Evolutionary conservation across 257 asterid genomes (phyloP).

Genomic region (Agastache rugosa): DNA sequence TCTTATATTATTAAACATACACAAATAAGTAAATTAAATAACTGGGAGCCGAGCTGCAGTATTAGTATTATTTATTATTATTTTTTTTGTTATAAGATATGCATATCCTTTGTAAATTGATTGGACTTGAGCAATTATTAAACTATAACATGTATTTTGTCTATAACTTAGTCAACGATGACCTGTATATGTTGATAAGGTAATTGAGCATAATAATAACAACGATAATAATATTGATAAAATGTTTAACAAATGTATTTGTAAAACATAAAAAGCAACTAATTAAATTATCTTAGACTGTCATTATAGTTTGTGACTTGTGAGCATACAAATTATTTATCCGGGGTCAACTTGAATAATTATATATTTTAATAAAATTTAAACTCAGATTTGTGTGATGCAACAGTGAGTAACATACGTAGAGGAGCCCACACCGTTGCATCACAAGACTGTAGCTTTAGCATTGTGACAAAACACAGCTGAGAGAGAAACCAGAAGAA

Average conservation of each 20-base stretch:
- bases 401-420: background rate
- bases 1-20: background rate
- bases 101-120: background rate
- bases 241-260: no score
- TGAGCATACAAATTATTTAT: no score
- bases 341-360: no score
- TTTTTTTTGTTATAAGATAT: no score
- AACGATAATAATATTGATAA: background rate
- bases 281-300: no score
- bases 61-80: no score
- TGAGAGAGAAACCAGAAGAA: conserved; percentile 24
- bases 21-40: background rate
- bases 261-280: no score
- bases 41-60: background rate
- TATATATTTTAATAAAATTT: no score
- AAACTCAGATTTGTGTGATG: conserved; percentile 1
- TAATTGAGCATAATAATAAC: background rate
- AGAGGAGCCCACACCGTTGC: conserved; percentile 18
- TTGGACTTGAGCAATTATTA: background rate
- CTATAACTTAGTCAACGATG: background rate
- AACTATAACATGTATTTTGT: background rate
- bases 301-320: no score
- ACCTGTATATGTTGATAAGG: background rate
- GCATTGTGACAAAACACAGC: conserved; percentile 50
- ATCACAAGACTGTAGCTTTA: conserved; percentile 43